Percentiles rank a stretch among this genome's conserved stretches.
Conservation (phyloP, 2,329 filamentous ascomycete species). For the Fusarium sacchari region DNA sequence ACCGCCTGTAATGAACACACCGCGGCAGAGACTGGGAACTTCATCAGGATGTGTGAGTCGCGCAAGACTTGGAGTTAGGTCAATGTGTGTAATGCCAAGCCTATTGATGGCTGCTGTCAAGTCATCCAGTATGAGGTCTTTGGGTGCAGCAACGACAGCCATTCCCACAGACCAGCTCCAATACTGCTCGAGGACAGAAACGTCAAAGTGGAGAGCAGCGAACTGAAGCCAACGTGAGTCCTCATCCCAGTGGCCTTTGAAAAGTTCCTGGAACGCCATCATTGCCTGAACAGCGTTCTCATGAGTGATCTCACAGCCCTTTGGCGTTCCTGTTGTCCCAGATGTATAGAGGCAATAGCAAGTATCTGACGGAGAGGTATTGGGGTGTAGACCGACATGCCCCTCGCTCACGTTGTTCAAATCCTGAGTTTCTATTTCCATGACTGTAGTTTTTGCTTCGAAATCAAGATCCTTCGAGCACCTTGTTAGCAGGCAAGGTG, state of each 20-base stretch:
- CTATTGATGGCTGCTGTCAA: constrained; percentile 76
- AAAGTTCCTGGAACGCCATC: constrained; percentile 84
- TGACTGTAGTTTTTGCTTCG: constrained; percentile 45
- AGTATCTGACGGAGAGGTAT: constrained; percentile 60
- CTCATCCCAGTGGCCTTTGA: constrained; percentile 76
- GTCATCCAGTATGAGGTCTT: constrained; percentile 88
- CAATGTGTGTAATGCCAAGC: constrained; percentile 86
- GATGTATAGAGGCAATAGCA: constrained; percentile 91
- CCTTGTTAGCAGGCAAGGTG: constrained; percentile 70
- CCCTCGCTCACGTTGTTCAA: constrained; percentile 40
- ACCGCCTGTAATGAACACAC: constrained; percentile 93
- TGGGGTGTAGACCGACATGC: constrained; percentile 24
- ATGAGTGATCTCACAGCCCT: constrained; percentile 89
- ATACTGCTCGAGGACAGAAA: constrained; percentile 92
- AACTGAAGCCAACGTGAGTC: constrained; percentile 89
- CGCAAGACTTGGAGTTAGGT: constrained; percentile 89
- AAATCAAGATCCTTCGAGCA: constrained; percentile 46
- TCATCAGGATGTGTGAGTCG: constrained; percentile 81
- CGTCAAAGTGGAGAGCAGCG: constrained; percentile 93
- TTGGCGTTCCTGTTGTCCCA: constrained; percentile 86
- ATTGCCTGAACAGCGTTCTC: constrained; percentile 90
- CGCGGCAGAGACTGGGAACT: constrained; percentile 79
- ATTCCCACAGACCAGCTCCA: constrained; percentile 96
- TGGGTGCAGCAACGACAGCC: constrained; percentile 81
- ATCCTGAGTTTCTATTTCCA: constrained; percentile 47